phyloP scores from a whole-genome alignment of 1,284 basidiomycete species.

The Ceratobasidium theobromae region DNA sequence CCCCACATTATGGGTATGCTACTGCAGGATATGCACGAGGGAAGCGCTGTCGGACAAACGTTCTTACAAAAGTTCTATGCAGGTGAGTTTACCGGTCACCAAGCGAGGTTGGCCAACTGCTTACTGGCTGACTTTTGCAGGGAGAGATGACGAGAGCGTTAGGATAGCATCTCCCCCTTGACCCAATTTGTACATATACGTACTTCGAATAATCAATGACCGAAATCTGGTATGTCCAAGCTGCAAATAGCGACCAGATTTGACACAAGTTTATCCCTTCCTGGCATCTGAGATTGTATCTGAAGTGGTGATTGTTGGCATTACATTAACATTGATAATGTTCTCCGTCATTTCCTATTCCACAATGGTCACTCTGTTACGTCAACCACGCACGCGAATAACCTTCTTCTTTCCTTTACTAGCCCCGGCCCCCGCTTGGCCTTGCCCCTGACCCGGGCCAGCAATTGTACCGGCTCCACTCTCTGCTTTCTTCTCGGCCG shows the following conservation, averaged over 20 bases:
- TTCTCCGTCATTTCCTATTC: neutral
- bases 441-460: conserved; percentile 3
- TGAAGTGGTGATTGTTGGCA: neutral
- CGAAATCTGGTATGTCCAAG: neutral
- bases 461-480: conserved; percentile 28
- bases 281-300: neutral
- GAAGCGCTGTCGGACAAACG: conserved; percentile 54
- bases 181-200: neutral
- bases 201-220: neutral
- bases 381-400: conserved; percentile 31
- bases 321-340: conserved; percentile 26
- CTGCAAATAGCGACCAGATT: no score
- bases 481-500: conserved; percentile 20
- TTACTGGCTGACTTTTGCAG: conserved; percentile 5
- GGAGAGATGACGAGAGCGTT: conserved; percentile 36
- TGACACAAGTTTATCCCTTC: neutral
- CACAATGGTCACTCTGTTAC: neutral
- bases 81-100: conserved; percentile 51
- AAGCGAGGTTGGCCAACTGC: neutral
- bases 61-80: conserved; percentile 87
- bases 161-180: conserved; percentile 6
- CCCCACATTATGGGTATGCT: conserved; percentile 73
- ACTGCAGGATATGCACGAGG: conserved; percentile 49
- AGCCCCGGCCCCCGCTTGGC: neutral
- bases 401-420: conserved; percentile 37